Conservation (phyloP, 805 yeast genomes). For the Starmera caribaea region DNA sequence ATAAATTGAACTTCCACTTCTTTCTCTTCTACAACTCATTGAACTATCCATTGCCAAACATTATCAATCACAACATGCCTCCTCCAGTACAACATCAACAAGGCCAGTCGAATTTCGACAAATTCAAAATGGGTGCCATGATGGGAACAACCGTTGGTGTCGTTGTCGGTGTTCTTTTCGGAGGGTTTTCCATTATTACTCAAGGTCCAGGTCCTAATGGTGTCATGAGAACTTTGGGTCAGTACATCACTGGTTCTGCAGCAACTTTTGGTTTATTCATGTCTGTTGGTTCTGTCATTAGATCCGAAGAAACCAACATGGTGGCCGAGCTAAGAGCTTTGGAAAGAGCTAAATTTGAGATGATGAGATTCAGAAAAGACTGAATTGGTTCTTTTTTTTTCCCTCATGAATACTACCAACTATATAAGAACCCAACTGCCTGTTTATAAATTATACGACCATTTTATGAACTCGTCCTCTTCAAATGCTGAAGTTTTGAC, state of each 20-base stretch:
- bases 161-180: slow-evolving; percentile 90
- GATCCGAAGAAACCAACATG: slow-evolving; percentile 48
- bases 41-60: background rate
- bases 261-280: slow-evolving; percentile 94
- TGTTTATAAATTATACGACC: too few species aligned
- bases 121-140: slow-evolving; percentile 96
- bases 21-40: background rate
- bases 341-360: slow-evolving; percentile 31
- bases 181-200: slow-evolving; percentile 83
- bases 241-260: slow-evolving; percentile 92
- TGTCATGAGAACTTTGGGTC: slow-evolving; percentile 91
- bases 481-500: too few species aligned
- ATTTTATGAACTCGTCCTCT: too few species aligned
- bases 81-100: slow-evolving; percentile 55
- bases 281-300: slow-evolving; percentile 90
- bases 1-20: too few species aligned
- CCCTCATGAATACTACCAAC: too few species aligned
- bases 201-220: slow-evolving; percentile 99
- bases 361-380: slow-evolving; percentile 12
- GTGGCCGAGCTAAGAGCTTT: slow-evolving; percentile 29
- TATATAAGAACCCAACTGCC: too few species aligned
- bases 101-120: slow-evolving; percentile 84
- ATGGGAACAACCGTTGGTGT: slow-evolving; percentile 88
- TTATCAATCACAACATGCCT: background rate
- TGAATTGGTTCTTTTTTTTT: background rate